These are phyloP conservation scores for Colletotrichum tanaceti DNA, from an alignment of 2,329 filamentous ascomycete genomes.

Conservation along the genomic window DNA sequence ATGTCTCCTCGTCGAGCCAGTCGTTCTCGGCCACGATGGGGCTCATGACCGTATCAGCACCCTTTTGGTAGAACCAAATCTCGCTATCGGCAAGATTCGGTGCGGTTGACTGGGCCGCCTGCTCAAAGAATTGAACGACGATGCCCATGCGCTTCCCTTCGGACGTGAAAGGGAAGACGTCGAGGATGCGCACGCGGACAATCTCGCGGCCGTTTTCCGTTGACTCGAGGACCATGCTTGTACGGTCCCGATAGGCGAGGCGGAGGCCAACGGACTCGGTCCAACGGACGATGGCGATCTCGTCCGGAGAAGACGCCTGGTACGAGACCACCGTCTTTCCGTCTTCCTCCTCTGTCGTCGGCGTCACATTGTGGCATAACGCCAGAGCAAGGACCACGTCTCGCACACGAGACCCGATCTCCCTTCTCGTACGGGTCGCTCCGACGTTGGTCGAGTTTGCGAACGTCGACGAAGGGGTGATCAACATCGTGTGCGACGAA, in stretches of 20 bases:
- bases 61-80: constrained; percentile 99
- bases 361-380: constrained; percentile 96
- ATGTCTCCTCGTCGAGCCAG: constrained; percentile 98
- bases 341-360: constrained; percentile 84
- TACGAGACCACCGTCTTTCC: constrained; percentile 84
- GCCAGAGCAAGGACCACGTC: constrained; percentile 93
- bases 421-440: constrained; percentile 85
- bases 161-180: constrained; percentile 97
- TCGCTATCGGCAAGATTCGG: constrained; percentile 72
- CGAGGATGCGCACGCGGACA: constrained; percentile 87
- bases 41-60: constrained; percentile 98
- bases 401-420: constrained; percentile 92
- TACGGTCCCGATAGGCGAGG: constrained; percentile 85
- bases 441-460: constrained; percentile 68
- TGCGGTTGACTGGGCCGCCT: constrained; percentile 60
- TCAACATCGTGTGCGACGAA: constrained; percentile 63
- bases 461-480: constrained; percentile 81
- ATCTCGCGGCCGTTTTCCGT: constrained; percentile 78
- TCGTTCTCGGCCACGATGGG: constrained; percentile 94
- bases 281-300: constrained; percentile 97
- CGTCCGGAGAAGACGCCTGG: constrained; percentile 96
- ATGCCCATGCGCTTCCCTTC: constrained; percentile 99
- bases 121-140: constrained; percentile 84
- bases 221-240: constrained; percentile 84
- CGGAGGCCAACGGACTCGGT: constrained; percentile 92